Evolutionary conservation across 2,329 filamentous ascomycete genomes (phyloP).

Genomic region (Pestalotiopsis sp.): DNA sequence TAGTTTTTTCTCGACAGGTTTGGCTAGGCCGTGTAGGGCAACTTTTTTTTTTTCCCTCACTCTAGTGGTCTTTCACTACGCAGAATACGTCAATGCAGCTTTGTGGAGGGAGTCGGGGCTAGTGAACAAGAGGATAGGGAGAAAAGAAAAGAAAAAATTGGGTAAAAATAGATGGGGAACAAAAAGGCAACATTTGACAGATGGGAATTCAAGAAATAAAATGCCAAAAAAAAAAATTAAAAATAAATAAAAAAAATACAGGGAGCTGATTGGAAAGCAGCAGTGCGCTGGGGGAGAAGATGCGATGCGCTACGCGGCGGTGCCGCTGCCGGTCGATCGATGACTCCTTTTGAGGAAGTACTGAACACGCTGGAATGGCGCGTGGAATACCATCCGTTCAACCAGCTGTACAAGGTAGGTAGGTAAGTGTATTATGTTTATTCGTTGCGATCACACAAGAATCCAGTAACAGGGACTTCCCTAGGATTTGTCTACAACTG

Average conservation of each 20-base stretch:
- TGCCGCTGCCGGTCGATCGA: constrained; percentile 14
- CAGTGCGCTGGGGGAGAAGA: neutral
- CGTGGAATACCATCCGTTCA: constrained; percentile 11
- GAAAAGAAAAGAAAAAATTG: neutral
- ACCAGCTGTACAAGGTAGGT: constrained; percentile 12
- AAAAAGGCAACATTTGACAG: neutral
- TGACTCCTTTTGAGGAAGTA: constrained; percentile 17
- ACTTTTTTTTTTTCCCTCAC: neutral
- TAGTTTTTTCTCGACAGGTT: neutral
- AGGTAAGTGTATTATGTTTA: neutral
- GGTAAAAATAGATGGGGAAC: neutral
- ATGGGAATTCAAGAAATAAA: neutral
- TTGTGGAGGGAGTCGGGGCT: neutral
- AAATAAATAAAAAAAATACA: neutral
- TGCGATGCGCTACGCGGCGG: constrained; percentile 10
- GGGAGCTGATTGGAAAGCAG: neutral
- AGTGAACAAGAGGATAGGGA: neutral
- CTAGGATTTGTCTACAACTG: neutral
- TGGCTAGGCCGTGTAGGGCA: neutral
- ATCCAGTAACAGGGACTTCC: neutral
- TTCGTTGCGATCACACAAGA: neutral
- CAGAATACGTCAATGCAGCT: neutral
- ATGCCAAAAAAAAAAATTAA: neutral
- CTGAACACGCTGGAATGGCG: constrained; percentile 12
- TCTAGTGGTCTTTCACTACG: neutral